Evolutionary conservation across 2,329 filamentous ascomycete species (phyloP), one percentile per base, ranked within the genome.

Genomic region (Rhinocladiella similis): DNA sequence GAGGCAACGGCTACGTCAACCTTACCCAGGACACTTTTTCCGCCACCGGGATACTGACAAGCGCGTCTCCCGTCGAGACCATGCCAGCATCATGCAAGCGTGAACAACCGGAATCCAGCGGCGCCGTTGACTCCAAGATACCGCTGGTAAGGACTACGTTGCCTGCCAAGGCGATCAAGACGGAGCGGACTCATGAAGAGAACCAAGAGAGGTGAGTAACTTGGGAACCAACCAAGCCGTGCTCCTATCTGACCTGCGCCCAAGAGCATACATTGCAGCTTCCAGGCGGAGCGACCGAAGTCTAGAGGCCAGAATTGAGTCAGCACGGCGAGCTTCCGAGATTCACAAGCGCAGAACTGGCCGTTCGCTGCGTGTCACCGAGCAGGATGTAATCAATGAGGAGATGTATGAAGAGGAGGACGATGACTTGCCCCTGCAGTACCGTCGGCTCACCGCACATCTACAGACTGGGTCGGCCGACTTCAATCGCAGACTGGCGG

Each of bases 361-460:
- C 38, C 89, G 91, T 65, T 85, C 83, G 1, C 80, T 97, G 57
- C 86, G 86, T 64, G 89, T 97, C 56, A 91, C 88, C 22, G 88
- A 92, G 71, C 83, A 94, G 67, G 91, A 94, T 73, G 91, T 96
- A 12, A 78, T 89, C 64, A 91, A 90, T 61, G 92, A 96, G 70
- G 91, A 95, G 70, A 96, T 96, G 90, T 97, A 97, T 69, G 91
- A 96, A 68, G 92, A 96, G 72, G 90, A 96, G 68, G 91, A 96
- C 51, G 90, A 96, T 64, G 89, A 92, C 54, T 70, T 90, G 20
- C 85, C 87, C 1, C 80, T 84, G 58, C 83, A 85, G 52, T 89
- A 86, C 67, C 80, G 84, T 56, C 77, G 84, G 13, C 75, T 90
- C 29, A 83, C 83, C 13, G 79, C 83, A 2, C 81, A 86, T 64